A percentile compares a stretch with the other conserved stretches of the same genome.
phyloP scores from a whole-genome alignment of 108 stramenopile species.

The Bacterosira constricta region DNA sequence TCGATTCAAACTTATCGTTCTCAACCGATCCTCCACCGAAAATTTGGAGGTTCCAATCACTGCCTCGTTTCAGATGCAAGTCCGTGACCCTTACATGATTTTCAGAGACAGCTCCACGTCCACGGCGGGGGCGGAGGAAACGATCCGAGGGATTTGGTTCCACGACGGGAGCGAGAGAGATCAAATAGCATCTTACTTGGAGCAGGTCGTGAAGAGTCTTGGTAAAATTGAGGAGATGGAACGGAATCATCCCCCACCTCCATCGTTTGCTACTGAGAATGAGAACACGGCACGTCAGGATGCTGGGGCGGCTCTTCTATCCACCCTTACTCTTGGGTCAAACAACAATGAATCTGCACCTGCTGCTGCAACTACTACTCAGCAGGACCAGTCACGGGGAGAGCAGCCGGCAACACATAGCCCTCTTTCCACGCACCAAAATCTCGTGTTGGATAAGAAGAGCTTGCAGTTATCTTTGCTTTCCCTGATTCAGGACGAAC shows the following conservation, averaged over 20 bases:
- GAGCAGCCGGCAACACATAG: neutral
- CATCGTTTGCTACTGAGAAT: neutral
- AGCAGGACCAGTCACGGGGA: neutral
- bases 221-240: conserved; percentile 43
- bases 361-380: neutral
- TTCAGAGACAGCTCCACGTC: conserved; percentile 43
- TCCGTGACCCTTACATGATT: conserved; percentile 78
- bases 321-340: conserved; percentile 28
- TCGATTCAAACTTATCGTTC: conserved; percentile 55
- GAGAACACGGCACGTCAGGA: conserved; percentile 7
- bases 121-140: conserved; percentile 23
- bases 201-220: conserved; percentile 47
- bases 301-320: conserved; percentile 48
- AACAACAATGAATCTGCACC: neutral
- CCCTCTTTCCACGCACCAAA: conserved; percentile 5
- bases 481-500: conserved; percentile 86
- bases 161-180: conserved; percentile 67
- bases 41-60: conserved; percentile 67
- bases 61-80: conserved; percentile 73
- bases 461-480: conserved; percentile 78
- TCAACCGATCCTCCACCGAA: conserved; percentile 71
- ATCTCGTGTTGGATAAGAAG: conserved; percentile 78
- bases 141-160: conserved; percentile 82
- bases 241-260: neutral
- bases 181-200: conserved; percentile 50